Conservation (phyloP, 495 filamentous ascomycete genomes). For the Talaromyces borbonicus region DNA sequence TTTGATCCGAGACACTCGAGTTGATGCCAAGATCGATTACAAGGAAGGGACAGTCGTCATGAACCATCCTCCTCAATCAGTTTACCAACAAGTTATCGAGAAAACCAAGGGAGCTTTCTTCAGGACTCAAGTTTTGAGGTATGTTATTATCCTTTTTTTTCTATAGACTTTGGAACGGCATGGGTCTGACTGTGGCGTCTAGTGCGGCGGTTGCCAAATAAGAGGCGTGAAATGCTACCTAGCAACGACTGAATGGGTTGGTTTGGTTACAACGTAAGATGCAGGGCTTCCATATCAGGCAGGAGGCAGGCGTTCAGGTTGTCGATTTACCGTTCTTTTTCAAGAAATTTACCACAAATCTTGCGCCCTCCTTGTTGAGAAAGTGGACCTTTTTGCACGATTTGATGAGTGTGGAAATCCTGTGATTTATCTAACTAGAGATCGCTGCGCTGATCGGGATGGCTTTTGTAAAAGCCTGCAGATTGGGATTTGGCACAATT, state of each 20-base stretch:
- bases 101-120: slow-evolving; percentile 92
- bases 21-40: slow-evolving; percentile 98
- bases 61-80: slow-evolving; percentile 96
- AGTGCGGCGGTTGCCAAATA: slow-evolving; percentile 43
- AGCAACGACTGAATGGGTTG: slow-evolving; percentile 18
- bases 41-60: slow-evolving; percentile 97
- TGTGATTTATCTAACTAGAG: no score
- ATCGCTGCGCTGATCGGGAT: no score
- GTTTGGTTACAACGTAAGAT: slow-evolving; percentile 1
- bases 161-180: background rate
- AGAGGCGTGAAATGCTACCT: slow-evolving; percentile 28
- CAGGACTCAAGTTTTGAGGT: slow-evolving; percentile 66
- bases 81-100: slow-evolving; percentile 99
- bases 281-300: slow-evolving; percentile 20
- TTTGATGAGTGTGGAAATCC: no score
- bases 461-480: no score
- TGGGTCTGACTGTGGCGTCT: slow-evolving; percentile 7
- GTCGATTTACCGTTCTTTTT: slow-evolving; percentile 29
- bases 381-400: background rate
- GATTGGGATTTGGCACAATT: no score
- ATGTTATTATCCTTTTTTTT: slow-evolving; percentile 10
- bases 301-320: slow-evolving; percentile 44
- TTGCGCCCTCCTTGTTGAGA: slow-evolving; percentile 6
- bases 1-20: slow-evolving; percentile 90
- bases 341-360: slow-evolving; percentile 20